Percentiles rank a stretch among this genome's conserved stretches.
Conservation (phyloP, 176 grass and related monocot species). For the Triticum turgidum region DNA sequence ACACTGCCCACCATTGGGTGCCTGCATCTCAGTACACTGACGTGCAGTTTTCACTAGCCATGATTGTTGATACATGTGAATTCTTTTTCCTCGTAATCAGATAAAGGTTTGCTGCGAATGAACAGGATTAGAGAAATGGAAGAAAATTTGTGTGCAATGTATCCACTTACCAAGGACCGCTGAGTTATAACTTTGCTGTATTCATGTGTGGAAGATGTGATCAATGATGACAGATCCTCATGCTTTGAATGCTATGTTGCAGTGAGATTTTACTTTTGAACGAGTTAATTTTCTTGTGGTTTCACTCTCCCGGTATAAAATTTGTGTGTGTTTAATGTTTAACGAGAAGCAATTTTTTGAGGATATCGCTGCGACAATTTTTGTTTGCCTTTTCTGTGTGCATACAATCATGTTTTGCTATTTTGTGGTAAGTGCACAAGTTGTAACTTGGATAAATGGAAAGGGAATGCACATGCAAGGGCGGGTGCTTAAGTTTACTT, state of each 20-base stretch:
- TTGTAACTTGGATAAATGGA: neutral
- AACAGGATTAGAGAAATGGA: neutral
- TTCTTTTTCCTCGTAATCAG: conserved; percentile 25
- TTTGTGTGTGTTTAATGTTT: neutral
- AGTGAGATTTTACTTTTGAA: neutral
- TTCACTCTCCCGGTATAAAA: neutral
- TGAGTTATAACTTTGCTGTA: neutral
- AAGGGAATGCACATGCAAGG: neutral
- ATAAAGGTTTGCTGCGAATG: neutral
- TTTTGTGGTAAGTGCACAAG: neutral
- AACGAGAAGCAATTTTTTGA: neutral
- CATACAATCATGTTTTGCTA: neutral
- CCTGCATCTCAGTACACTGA: neutral
- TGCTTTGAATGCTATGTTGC: neutral
- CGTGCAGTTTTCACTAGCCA: conserved; percentile 33
- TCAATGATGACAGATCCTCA: neutral
- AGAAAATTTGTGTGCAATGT: neutral
- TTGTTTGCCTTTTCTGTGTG: too few species aligned
- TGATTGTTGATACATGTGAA: conserved; percentile 37
- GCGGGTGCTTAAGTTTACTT: neutral
- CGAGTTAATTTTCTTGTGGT: neutral
- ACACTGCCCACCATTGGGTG: conserved; percentile 34
- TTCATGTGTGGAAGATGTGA: conserved; percentile 6
- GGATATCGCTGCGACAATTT: too few species aligned
- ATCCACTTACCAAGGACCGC: neutral